Evolutionary conservation across 257 asterid species (phyloP), one percentile per base, ranked within the genome.

Genomic region (Scutellaria barbata): DNA sequence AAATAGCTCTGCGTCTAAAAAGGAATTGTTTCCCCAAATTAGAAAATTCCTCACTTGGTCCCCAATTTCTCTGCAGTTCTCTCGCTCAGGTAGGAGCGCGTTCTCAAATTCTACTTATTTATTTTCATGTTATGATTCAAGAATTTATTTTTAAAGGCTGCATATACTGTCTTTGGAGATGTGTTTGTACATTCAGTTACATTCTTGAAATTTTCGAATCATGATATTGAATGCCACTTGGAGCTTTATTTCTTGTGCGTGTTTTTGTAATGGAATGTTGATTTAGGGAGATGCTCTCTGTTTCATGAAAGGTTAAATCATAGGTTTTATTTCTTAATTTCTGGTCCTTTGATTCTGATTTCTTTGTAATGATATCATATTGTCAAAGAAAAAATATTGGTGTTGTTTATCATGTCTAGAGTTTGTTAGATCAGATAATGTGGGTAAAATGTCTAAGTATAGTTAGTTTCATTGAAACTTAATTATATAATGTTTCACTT

Each of bases 151-250:
- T 65, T 35, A 10, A 13, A 48, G 33, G 56, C 57, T 76, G 47
- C 68, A 69, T 45, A 1, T 33, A 55, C 30, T 35, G 25, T 10
- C 71, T 65, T 57, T 53, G 41, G 50, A 58, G 45, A 46, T 39
- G 50, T 13, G 48, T 46, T 11, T 10, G 42, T 25, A 12, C 25
- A 50, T 65, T 71, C 33, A 60, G 72, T 48, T 66, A 37, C 14
- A 65, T 41, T 37, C 40, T 64, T 35, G 56, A 42, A 10, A 64
- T 63, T 52, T 58, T 73, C 30, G 50, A 55, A 25, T 6, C 16
- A 54, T 59, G 82, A 73, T 73, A 73, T 78, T 55, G 65, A 73
- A 73, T 60, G 51, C 37, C 66, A 54, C 51, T 58, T 30, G 47
- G 56, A 63, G 69, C 46, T 72, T 69, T 22, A 41, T 69, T 69